Conservation (phyloP, 2,329 filamentous ascomycete genomes). For the Corniculantispora saksenae region DNA sequence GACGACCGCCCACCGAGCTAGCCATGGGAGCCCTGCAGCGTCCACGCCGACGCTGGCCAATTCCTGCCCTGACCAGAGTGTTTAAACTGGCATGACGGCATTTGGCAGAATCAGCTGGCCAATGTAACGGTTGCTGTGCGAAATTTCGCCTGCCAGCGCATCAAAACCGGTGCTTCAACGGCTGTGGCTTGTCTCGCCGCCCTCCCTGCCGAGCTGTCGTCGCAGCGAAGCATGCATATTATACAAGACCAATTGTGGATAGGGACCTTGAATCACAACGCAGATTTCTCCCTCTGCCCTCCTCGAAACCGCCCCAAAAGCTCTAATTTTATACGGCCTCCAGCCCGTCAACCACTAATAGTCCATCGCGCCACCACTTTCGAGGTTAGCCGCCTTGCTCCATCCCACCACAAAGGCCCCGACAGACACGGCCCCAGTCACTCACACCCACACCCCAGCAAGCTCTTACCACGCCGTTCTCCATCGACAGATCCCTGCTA, state of each 20-base stretch:
- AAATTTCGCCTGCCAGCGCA: conserved; percentile 17
- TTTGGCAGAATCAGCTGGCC: conserved; percentile 3
- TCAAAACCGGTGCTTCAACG: conserved; percentile 11
- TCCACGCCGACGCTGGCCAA: neutral
- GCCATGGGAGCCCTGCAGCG: conserved; percentile 16
- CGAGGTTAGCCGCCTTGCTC: conserved; percentile 41
- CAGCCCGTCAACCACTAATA: conserved; percentile 44
- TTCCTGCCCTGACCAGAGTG: conserved; percentile 1
- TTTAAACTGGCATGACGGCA: conserved; percentile 14
- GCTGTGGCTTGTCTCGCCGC: conserved; percentile 17
- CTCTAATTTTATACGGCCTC: conserved; percentile 47
- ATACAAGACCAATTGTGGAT: neutral
- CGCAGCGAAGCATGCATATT: neutral
- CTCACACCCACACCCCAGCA: conserved; percentile 8
- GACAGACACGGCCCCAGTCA: conserved; percentile 2
- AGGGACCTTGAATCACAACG: neutral
- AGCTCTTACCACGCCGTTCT: conserved; percentile 8
- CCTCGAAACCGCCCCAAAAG: neutral
- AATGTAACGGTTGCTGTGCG: conserved; percentile 5
- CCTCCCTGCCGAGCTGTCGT: neutral
- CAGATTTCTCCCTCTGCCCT: neutral
- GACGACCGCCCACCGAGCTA: conserved; percentile 6
- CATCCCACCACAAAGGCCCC: conserved; percentile 32
- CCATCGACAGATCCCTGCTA: conserved; percentile 18
- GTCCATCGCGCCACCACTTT: conserved; percentile 40